Evolutionary conservation across 2,329 filamentous ascomycete species (phyloP), one percentile per base, ranked within the genome.

Genomic region (Aspergillus intermedius): DNA sequence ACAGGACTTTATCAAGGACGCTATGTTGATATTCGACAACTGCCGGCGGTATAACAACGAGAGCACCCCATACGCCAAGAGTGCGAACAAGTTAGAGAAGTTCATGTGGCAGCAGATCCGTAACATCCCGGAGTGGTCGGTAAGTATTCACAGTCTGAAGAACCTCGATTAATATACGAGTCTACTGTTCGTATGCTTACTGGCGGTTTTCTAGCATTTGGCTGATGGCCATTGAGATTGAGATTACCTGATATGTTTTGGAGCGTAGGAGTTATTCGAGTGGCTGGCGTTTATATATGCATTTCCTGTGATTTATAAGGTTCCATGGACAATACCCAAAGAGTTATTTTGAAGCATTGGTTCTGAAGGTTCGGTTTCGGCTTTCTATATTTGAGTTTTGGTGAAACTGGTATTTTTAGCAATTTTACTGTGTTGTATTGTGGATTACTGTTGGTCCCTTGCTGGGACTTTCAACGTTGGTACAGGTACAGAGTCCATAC

Each of bases 1-100:
- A 0, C 90, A 97, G 64, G 93, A 97, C 60, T 96, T 98, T 60
- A 84, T 91, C 72, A 81, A 79, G 54, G 93, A 98, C 66, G 88
- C 91, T 8, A 85, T 84, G 63, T 80, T 97, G 61, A 84, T 98
- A 56, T 96, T 95, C 62, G 83, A 91, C 66, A 98, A 98, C 68
- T 98, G 93, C 68, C 84, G 91, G 57, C 86, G 87, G 63, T 98
- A 97, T 76, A 98, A 98, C 65, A 94, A 91, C 60, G 91, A 96
- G 72, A 94, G 77, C 40, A 98, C 91, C 0, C 86, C 89, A 0
- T 98, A 98, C 66, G 89, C 90, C 21, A 98, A 98, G 74, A 89
- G 86, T 49, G 93, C 93, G 37, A 95, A 89, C 66, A 93, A 93
- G 65, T 76, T 98, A 39, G 93, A 86, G 65, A 94, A 93, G 70